Conservation (phyloP, 2,329 filamentous ascomycete species). For the Lasiodiplodia gonubiensis region DNA sequence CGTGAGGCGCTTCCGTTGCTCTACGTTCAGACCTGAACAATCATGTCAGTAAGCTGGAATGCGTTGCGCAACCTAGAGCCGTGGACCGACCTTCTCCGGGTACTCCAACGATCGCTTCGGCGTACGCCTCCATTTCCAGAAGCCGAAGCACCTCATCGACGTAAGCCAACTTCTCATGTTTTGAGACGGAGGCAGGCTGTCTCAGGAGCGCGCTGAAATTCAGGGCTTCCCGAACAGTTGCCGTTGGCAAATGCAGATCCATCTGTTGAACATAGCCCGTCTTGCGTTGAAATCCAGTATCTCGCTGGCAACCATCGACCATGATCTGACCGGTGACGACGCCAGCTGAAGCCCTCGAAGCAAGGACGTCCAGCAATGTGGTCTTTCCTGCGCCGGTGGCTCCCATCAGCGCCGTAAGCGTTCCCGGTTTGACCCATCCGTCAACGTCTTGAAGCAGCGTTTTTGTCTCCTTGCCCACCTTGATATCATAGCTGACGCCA, state of each 20-base stretch:
- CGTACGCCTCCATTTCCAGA: conserved; percentile 70
- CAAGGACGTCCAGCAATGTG: conserved; percentile 45
- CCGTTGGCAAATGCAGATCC: conserved; percentile 61
- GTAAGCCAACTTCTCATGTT: conserved; percentile 64
- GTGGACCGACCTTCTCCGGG: conserved; percentile 56
- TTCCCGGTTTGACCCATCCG: conserved; percentile 63
- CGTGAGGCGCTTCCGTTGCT: conserved; percentile 72
- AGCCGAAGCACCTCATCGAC: conserved; percentile 70
- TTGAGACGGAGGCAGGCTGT: conserved; percentile 61
- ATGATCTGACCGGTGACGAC: conserved; percentile 48
- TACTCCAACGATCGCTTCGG: conserved; percentile 68
- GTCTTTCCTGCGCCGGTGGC: conserved; percentile 48
- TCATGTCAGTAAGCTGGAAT: no score
- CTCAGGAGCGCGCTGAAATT: conserved; percentile 45
- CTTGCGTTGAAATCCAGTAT: conserved; percentile 45
- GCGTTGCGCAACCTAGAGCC: no score
- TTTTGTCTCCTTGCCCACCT: conserved; percentile 57
- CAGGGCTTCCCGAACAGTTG: conserved; percentile 45
- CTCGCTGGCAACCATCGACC: conserved; percentile 44
- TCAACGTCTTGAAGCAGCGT: conserved; percentile 61
- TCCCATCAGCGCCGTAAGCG: conserved; percentile 54
- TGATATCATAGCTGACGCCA: conserved; percentile 58
- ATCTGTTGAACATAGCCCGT: conserved; percentile 48
- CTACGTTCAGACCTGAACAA: conserved; percentile 61
- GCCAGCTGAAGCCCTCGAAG: conserved; percentile 44